Evolutionary conservation across 2,329 filamentous ascomycete species (phyloP).

Genomic region (Diaporthe citriasiana): DNA sequence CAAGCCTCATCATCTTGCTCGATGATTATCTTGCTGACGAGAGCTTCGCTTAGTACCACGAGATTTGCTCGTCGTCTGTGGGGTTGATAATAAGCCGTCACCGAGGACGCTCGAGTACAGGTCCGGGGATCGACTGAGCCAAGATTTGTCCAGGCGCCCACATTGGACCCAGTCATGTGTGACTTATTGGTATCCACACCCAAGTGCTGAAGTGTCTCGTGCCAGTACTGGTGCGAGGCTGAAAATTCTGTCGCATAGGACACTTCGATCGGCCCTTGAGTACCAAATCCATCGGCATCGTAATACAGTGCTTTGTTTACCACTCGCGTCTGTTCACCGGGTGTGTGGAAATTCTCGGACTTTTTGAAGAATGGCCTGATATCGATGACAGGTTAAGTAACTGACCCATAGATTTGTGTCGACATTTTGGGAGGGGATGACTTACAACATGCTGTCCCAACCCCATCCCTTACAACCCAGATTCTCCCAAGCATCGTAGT

Average conservation of each 20-base stretch:
- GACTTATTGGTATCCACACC: constrained; percentile 54
- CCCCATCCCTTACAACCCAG: constrained; percentile 49
- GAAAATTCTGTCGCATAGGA: constrained; percentile 46
- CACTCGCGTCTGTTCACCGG: background rate
- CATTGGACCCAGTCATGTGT: constrained; percentile 54
- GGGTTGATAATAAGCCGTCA: constrained; percentile 62
- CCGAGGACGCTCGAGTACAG: constrained; percentile 55
- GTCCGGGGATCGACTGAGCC: constrained; percentile 57
- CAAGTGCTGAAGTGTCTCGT: constrained; percentile 52
- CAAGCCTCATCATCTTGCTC: constrained; percentile 30
- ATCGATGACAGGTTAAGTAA: background rate
- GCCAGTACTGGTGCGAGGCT: constrained; percentile 50
- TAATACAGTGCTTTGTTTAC: constrained; percentile 42
- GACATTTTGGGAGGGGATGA: background rate
- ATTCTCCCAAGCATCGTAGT: constrained; percentile 49
- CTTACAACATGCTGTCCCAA: constrained; percentile 44
- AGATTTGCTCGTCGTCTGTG: constrained; percentile 57
- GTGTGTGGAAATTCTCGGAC: constrained; percentile 47
- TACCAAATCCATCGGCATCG: constrained; percentile 47
- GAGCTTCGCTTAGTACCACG: constrained; percentile 57
- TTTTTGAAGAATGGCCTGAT: constrained; percentile 52
- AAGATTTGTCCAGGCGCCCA: constrained; percentile 60
- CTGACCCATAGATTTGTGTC: no score
- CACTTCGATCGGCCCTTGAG: constrained; percentile 50
- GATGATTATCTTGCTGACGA: constrained; percentile 58